These are phyloP conservation scores for Metarhizium album DNA, from an alignment of 2,329 filamentous ascomycete genomes.

Conservation along the genomic window DNA sequence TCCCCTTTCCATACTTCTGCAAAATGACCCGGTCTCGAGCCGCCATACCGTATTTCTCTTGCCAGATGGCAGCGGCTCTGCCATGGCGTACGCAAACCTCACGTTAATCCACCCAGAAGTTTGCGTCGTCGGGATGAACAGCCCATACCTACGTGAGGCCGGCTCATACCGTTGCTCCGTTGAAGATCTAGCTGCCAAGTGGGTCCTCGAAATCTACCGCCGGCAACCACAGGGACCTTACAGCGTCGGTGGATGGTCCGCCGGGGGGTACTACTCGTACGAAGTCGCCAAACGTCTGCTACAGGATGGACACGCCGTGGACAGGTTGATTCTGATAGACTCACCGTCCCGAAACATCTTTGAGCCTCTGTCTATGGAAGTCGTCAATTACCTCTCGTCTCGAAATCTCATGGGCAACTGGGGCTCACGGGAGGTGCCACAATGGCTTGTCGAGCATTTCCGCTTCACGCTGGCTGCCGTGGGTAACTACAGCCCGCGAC, in stretches of 20 bases:
- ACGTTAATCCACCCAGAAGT: neutral
- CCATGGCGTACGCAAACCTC: constrained; percentile 45
- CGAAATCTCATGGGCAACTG: constrained; percentile 1
- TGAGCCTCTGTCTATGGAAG: constrained; percentile 45
- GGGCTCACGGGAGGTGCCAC: neutral
- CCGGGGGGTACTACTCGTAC: constrained; percentile 59
- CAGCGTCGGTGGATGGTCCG: constrained; percentile 58
- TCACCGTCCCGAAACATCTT: constrained; percentile 54
- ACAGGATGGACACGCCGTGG: constrained; percentile 43
- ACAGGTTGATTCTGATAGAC: constrained; percentile 53
- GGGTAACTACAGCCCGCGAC: neutral
- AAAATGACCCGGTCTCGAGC: constrained; percentile 39
- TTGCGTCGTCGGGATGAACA: neutral
- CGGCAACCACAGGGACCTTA: constrained; percentile 59
- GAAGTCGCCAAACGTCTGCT: constrained; percentile 51
- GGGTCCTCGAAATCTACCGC: constrained; percentile 50
- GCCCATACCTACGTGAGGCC: neutral
- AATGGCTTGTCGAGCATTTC: neutral
- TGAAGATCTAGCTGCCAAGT: neutral
- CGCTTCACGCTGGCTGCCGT: neutral
- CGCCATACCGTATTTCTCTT: constrained; percentile 40
- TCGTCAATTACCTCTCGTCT: neutral
- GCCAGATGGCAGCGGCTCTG: constrained; percentile 46
- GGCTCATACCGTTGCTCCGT: neutral
- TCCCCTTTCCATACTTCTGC: constrained; percentile 27